Base-by-base conservation (phyloP, 2,329 filamentous ascomycete genomes). In the Talaromyces sp. region DNA sequence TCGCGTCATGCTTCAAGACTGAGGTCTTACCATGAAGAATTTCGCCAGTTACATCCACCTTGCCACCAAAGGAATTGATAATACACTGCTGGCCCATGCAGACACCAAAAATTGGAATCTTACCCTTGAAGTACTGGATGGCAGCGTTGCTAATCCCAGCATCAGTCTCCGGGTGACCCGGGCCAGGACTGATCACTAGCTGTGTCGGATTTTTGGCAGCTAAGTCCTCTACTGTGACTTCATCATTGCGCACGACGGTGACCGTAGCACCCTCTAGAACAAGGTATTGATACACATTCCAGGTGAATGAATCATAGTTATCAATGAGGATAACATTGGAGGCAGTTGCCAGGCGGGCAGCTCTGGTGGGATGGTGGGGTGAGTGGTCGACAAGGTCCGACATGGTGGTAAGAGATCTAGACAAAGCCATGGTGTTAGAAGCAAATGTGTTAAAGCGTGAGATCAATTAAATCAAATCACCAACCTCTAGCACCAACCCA, bases 1-100 rank as follows among this genome's bases (percentile, higher is more conserved):
- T 95, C 47, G 82, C 82, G 70, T 99, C 94, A 73, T 99, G 94
- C 36, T 85, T 84, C 66, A 99, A 79, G 46, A 89, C 87, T 2
- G 93, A 97, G 6, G 94, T 99, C 79, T 99, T 99, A 65, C 94
- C 94, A 68, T 99, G 94, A 49, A 99, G 80, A 67, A 97, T 97
- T 76, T 99, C 94, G 22, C 94, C 94, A 9, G 94, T 96, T 54
- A 91, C 93, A 69, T 87, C 88, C 45, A 99, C 94, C 46, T 89
- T 86, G 55, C 94, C 94, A 43, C 94, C 94, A 67, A 95, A 97
- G 29, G 91, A 87, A 49, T 94, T 89, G 70, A 95, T 93, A 61
- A 99, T 97, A 75, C 94, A 99, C 80, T 99, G 94, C 86, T 97
- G 88, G 63, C 94, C 94, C 93, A 99, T 97, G 70, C 94, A 99